A percentile compares a stretch with the other conserved stretches of the same genome.
These are phyloP conservation scores for Curvularia spicifera DNA, from an alignment of 2,329 filamentous ascomycete species.

Conservation along the genomic window DNA sequence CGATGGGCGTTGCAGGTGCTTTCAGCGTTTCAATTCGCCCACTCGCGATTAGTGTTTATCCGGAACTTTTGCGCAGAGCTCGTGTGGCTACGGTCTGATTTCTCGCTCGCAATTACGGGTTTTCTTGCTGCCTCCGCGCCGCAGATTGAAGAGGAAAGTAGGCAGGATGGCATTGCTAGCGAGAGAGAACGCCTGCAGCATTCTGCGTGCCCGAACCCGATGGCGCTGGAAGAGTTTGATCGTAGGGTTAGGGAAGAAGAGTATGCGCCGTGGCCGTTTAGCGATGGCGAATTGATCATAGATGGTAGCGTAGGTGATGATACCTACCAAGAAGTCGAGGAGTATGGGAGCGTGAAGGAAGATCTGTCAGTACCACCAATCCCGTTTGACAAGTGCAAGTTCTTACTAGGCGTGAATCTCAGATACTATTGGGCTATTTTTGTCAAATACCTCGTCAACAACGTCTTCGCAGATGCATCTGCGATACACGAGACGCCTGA, in stretches of 20 bases:
- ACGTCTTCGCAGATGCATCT: neutral
- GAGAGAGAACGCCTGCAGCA: neutral
- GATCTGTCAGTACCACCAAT: neutral
- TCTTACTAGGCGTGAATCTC: neutral
- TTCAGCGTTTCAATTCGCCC: neutral
- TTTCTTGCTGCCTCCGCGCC: neutral
- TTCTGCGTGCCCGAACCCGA: neutral
- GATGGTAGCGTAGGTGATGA: neutral
- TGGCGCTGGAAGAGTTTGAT: neutral
- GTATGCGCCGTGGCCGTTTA: neutral
- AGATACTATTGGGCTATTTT: neutral
- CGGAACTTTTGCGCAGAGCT: neutral
- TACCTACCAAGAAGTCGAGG: neutral
- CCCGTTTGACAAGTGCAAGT: neutral
- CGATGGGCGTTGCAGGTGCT: neutral
- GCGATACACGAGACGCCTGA: neutral
- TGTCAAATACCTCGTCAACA: neutral
- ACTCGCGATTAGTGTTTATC: neutral
- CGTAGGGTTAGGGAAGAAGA: neutral
- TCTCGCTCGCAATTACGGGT: neutral
- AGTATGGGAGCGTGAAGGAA: neutral
- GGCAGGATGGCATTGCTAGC: neutral
- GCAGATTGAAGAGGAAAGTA: neutral
- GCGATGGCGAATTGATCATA: neutral
- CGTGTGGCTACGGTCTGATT: neutral